Base-by-base conservation (phyloP, 176 grass and related monocot genomes). In the Musa troglodytarum region DNA sequence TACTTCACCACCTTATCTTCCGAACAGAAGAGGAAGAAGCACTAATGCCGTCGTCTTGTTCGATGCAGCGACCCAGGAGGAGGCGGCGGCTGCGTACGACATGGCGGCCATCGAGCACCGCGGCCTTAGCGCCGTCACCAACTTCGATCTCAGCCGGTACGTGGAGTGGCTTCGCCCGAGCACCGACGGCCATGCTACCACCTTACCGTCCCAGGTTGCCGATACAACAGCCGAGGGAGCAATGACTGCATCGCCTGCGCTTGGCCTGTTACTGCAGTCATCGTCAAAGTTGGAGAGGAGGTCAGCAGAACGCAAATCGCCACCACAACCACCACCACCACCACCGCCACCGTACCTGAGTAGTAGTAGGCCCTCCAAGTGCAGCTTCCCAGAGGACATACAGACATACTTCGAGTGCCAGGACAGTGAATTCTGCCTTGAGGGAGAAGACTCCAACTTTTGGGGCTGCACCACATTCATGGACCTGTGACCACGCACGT, bases 61-160 rank as follows among this genome's bases (percentile, higher is more conserved):
- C 58, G 72, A 89, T 85, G 43, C 85, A 97, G 93, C 87, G 8
- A 97, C 93, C 24, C 85, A 97, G 72, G 93, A 97, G 81, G 93
- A 97, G 68, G 93, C 93, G 0, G 93, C 93, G 1, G 84, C 81
- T 74, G 93, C 93, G 5, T 97, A 97, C 63, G 93, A 97, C 79
- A 88, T 90, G 87, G 93, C 93, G 25, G 93, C 90, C 10, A 92
- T 97, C 62, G 88, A 97, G 76, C 83, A 93, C 53, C 83, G 93
- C 5, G 93, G 93, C n/a, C 82, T 88, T 9, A 97, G 87, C 71
- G 93, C 93, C 1, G 93, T 97, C 66, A 97, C 93, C 22, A 97
- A 97, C 88, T 97, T 97, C 74, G 90, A 97, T 82, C 68, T 93
- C 15, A 88, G 82, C 74, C 87, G 93, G 21, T 97, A 97, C 80